Evolutionary conservation across 345 rosid species (phyloP).

Genomic region (Gossypium arboreum): DNA sequence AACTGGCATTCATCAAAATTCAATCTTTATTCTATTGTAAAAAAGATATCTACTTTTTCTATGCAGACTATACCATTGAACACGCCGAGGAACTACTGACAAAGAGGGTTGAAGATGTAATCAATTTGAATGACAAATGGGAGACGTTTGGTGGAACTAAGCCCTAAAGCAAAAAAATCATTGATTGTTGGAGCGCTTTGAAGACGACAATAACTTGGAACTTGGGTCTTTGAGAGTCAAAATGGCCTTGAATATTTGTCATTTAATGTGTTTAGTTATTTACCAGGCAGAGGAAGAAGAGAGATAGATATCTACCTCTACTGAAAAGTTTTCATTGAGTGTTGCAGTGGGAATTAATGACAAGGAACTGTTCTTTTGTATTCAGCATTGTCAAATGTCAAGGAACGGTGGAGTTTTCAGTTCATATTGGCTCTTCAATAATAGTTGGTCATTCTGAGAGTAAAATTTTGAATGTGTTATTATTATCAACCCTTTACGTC

Average conservation of each 20-base stretch:
- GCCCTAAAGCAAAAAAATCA: not conserved
- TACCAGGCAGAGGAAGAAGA: not conserved
- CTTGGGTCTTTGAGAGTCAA: constrained; percentile 17
- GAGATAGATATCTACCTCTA: not conserved
- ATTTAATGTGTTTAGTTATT: not conserved
- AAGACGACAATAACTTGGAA: not conserved
- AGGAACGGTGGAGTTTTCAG: not conserved
- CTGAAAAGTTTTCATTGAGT: not conserved
- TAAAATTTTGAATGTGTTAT: not conserved
- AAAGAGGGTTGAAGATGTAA: not conserved
- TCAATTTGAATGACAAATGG: not conserved
- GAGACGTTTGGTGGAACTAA: not conserved
- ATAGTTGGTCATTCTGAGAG: too few relatives aligned
- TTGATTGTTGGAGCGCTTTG: constrained; percentile 14
- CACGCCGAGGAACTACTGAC: not conserved
- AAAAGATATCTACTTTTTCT: too few relatives aligned
- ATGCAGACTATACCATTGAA: not conserved
- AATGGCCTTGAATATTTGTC: not conserved
- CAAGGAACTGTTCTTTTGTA: too few relatives aligned
- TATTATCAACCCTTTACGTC: not conserved
- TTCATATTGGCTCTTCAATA: not conserved
- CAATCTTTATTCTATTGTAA: too few relatives aligned
- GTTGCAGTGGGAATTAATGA: not conserved
- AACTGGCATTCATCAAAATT: too few relatives aligned
- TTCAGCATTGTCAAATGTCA: not conserved